These are phyloP conservation scores for Fusarium buharicum DNA, from an alignment of 2,329 filamentous ascomycete genomes.

Conservation along the genomic window DNA sequence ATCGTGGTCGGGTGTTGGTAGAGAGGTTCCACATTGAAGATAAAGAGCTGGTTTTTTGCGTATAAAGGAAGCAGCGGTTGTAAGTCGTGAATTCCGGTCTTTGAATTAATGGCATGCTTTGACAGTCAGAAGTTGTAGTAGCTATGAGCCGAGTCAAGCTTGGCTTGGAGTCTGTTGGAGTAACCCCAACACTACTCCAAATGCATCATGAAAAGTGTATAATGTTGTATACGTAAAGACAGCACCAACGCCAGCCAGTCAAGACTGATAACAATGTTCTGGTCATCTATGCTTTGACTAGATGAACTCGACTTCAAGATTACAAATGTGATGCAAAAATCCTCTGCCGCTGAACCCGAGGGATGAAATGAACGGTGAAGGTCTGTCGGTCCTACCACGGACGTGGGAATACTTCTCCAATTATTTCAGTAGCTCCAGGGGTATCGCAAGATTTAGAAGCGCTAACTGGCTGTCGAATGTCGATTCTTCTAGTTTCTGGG, in stretches of 20 bases:
- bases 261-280: neutral
- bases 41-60: neutral
- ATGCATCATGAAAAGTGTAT: neutral
- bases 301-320: neutral
- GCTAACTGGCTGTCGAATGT: conserved; percentile 28
- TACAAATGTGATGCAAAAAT: neutral
- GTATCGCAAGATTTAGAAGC: conserved; percentile 12
- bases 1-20: conserved; percentile 1
- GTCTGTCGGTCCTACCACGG: conserved; percentile 33
- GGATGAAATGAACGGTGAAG: conserved; percentile 23
- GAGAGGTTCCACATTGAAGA: neutral
- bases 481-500: conserved; percentile 29
- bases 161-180: conserved; percentile 7
- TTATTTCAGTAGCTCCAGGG: conserved; percentile 24
- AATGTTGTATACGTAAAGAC: neutral
- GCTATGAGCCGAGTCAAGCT: conserved; percentile 5
- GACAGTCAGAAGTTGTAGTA: neutral
- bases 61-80: neutral
- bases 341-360: conserved; percentile 5
- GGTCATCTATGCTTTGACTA: neutral
- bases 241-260: neutral
- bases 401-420: conserved; percentile 25
- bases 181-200: conserved; percentile 20
- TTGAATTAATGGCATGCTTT: neutral
- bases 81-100: neutral